Evolutionary conservation across 164 flowering plant species (phyloP), one percentile per base, ranked within the genome.

Genomic region (Vitis amurensis): DNA sequence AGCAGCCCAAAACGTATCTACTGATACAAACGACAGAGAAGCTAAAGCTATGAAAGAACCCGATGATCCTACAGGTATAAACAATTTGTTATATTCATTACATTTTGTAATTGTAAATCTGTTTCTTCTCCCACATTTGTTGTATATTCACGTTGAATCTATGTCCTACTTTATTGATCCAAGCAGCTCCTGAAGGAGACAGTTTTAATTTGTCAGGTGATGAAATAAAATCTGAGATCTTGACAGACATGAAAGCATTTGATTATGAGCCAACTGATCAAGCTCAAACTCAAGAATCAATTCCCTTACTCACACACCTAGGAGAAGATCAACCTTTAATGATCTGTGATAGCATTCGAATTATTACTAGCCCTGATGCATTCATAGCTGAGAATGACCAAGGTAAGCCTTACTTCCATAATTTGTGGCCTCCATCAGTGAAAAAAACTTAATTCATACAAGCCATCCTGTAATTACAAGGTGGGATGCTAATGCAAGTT

Each of bases 51-150:
- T 23, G 19, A 12, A 63, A 50, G 68, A 63, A 66, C 53, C 30
- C 11, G 37, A n/a, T 67, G 37, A 67, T 3, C 68, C 44, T 49
- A 55, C 69, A 63, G 79, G 80, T 78, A 73, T 44, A 14, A 1
- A 11, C 10, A 29, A 16, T 14, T 23, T 52, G 15, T 37, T 3
- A 27, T 10, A 10, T 23, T 61, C 6, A 44, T 27, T 0, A 3
- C 27, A 55, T 29, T 16, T 31, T 16, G 14, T 19, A 17, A n/a
- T 19, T 13, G 2, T 12, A 12, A 61, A 55, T 37, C 17, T 3
- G 11, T 37, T 17, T 50, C 11, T 14, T n/a, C 52, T n/a, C 56
- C 52, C 64, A 8, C 9, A 50, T 57, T n/a, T 31, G 6, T 50
- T 63, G 5, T 15, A 10, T 6, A 14, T 55, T 23, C 27, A 1